Evolutionary conservation across 139 green algal genomes (phyloP).

Genomic region (Micractinium conductrix): DNA sequence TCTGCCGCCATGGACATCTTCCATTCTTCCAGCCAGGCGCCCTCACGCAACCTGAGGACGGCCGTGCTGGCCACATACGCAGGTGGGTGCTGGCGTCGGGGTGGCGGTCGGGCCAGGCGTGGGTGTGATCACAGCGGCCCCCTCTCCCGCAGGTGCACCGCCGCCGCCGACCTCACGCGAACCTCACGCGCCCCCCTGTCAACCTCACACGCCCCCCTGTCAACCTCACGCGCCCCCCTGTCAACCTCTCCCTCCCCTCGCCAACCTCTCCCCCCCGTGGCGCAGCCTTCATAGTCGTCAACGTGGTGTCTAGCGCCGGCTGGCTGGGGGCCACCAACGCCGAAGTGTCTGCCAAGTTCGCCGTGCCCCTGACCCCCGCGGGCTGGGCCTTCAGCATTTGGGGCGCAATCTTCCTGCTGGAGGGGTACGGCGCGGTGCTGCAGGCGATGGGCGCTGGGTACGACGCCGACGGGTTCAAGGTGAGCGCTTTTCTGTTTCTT

Average conservation of each 20-base stretch:
- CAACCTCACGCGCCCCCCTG: not conserved
- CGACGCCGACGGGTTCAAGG: conserved; percentile 34
- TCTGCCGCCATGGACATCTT: conserved; percentile 7
- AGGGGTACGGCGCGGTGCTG: conserved; percentile 60
- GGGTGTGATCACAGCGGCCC: not conserved
- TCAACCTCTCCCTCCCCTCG: not conserved
- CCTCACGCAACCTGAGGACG: not conserved
- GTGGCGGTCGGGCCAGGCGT: not conserved
- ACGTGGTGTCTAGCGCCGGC: conserved; percentile 49
- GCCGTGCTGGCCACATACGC: conserved; percentile 3
- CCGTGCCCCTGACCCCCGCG: conserved; percentile 59
- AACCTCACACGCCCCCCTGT: not conserved
- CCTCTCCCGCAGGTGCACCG: not conserved
- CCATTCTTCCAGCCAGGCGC: not conserved
- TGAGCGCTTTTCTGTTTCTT: no score
- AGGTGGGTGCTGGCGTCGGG: not conserved
- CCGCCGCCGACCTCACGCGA: not conserved
- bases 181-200: not conserved
- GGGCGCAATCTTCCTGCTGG: conserved; percentile 69
- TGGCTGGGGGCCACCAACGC: conserved; percentile 60
- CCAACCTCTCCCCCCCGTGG: not conserved
- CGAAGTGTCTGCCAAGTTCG: conserved; percentile 50
- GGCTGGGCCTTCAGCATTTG: conserved; percentile 65
- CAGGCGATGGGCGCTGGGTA: conserved; percentile 33
- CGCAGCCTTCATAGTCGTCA: conserved; percentile 55